phyloP scores from a whole-genome alignment of 306 rosid species.

The Clitoria ternatea region DNA sequence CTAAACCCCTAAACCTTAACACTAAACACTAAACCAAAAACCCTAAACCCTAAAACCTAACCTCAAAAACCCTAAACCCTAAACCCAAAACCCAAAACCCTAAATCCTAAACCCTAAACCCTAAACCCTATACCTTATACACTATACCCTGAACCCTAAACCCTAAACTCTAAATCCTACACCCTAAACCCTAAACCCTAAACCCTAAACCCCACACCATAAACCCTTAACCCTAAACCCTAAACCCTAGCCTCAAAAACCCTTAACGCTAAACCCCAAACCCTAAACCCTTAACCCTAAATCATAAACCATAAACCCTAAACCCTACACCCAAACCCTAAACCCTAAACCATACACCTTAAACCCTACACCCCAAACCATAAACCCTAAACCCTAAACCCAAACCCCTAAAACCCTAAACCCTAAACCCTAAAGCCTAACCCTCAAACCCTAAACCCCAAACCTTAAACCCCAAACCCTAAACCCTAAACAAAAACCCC shows the following conservation, averaged over 20 bases:
- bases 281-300: not conserved
- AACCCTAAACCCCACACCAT: no score
- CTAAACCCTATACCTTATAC: not conserved
- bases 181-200: not conserved
- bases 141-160: not conserved
- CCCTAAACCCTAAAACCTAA: no score
- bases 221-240: no score
- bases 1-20: no score
- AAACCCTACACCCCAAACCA: not conserved
- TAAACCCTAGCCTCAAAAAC: no score
- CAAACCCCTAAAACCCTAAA: not conserved
- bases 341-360: not conserved
- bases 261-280: not conserved
- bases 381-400: not conserved
- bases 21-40: no score
- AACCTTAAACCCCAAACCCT: no score
- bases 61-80: no score
- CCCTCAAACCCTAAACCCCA: no score
- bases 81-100: not conserved
- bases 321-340: not conserved
- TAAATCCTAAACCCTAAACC: not conserved
- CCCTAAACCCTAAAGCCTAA: not conserved
- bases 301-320: not conserved
- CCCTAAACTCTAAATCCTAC: not conserved
- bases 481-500: no score